A percentile compares a stretch with the other conserved stretches of the same genome.
Evolutionary conservation across 306 rosid genomes (phyloP).

Genomic region (Sphenostylis stenocarpa): DNA sequence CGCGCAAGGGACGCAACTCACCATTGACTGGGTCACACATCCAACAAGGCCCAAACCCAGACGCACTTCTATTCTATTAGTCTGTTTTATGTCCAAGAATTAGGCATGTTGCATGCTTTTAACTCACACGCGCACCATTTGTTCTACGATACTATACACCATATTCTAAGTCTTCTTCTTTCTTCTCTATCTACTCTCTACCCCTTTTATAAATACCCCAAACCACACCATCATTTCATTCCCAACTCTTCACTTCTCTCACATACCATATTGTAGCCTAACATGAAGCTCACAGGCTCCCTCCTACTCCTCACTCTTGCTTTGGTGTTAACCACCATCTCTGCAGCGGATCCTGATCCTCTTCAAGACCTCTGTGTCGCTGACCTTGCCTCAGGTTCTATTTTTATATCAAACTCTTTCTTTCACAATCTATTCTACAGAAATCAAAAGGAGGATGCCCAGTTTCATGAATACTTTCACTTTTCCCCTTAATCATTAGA

Average conservation of each 20-base stretch:
- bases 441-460: too few species aligned
- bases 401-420: not conserved
- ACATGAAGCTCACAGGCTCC: slow-evolving; percentile 38
- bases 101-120: slow-evolving; percentile 41
- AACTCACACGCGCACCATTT: slow-evolving; percentile 24
- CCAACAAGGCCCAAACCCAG: not conserved
- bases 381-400: slow-evolving; percentile 63
- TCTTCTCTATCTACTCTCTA: not conserved
- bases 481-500: slow-evolving; percentile 19
- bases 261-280: not conserved
- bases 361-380: slow-evolving; percentile 96
- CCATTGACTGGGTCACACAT: not conserved
- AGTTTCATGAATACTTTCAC: not conserved
- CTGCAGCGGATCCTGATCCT: slow-evolving; percentile 71
- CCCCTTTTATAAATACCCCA: slow-evolving; percentile 13
- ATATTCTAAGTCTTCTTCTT: too few species aligned
- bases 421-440: not conserved
- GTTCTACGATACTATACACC: too few species aligned
- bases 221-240: not conserved
- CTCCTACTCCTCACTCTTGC: slow-evolving; percentile 42
- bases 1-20: slow-evolving; percentile 7
- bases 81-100: slow-evolving; percentile 10
- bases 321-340: slow-evolving; percentile 35
- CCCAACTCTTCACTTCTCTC: not conserved
- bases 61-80: not conserved